phyloP scores from a whole-genome alignment of 2,329 filamentous ascomycete species.

The Dactylonectria estremocensis region DNA sequence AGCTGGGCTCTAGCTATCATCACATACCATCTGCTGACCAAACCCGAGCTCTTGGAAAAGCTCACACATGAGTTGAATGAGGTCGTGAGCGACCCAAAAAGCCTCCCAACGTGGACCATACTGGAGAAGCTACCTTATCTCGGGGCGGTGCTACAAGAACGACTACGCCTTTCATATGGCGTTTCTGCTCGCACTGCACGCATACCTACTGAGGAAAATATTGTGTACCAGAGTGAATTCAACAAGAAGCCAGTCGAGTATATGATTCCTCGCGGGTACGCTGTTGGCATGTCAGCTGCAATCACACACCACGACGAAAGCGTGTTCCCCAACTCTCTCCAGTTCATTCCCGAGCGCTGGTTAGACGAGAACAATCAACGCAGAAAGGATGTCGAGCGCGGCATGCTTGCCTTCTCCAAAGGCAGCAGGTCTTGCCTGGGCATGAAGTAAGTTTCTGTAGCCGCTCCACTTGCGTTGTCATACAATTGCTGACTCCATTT shows the following conservation, averaged over 20 bases:
- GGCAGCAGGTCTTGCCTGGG: conserved; percentile 17
- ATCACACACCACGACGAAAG: conserved; percentile 16
- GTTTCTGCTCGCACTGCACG: conserved; percentile 16
- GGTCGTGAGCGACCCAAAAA: conserved; percentile 6
- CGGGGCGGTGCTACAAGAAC: conserved; percentile 11
- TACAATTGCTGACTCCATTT: neutral
- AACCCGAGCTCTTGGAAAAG: conserved; percentile 3
- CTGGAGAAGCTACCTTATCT: conserved; percentile 16
- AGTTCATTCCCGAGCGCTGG: conserved; percentile 20
- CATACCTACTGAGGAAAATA: conserved; percentile 7
- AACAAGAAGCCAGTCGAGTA: conserved; percentile 19
- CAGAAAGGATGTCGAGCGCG: conserved; percentile 14
- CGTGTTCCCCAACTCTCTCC: conserved; percentile 11
- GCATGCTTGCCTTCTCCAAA: conserved; percentile 19
- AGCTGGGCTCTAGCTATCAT: conserved; percentile 14
- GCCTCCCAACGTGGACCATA: conserved; percentile 3
- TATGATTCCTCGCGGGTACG: conserved; percentile 10
- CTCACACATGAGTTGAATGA: conserved; percentile 12
- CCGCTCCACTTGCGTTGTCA: neutral
- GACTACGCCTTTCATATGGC: conserved; percentile 14
- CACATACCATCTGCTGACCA: conserved; percentile 7
- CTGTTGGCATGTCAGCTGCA: conserved; percentile 12
- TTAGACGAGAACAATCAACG: conserved; percentile 14
- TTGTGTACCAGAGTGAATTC: conserved; percentile 7
- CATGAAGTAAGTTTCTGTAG: conserved; percentile 15